Base-by-base conservation (phyloP, 202 grass and related monocot genomes). In the Saccharum hybrid region DNA sequence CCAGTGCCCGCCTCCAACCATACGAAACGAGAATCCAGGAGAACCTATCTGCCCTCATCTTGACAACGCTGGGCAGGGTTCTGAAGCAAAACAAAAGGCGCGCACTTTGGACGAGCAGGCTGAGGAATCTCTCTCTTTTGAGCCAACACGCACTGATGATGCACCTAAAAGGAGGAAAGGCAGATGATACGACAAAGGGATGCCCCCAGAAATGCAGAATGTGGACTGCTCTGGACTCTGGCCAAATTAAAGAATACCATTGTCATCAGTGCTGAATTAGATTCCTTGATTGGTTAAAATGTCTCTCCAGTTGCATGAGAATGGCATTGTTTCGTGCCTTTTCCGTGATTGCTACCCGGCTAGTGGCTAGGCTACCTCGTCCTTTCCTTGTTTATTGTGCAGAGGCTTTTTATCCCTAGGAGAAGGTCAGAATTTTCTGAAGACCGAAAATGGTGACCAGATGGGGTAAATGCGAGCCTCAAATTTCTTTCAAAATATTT, bases 31-130 rank as follows among this genome's bases (percentile, higher is more conserved):
- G 88, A 83, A 83, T 86, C 66, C 22, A 28, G 42, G 62, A 33
- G 57, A 57, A 63, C 66, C 75, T 73, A 5, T 54, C 28, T 8
- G 38, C 71, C 30, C 61, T 49, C 48, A 74, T 88, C 49, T 88
- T 68, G 31, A 77, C 66, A 81, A 37, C n/a, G 57, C 37, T 85
- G 61, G 78, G 80, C 49, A 68, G 60, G 81, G 83, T 78, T 84
- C 82, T 68, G 68, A 83, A 83, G 86, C 12, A 76, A 81, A 75
- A 79, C 23, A 85, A 91, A 87, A 80, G 84, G 23, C 2, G 30
- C 67, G 78, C 89, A 75, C 86, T 82, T 75, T 54, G 86, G 82
- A 91, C 54, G 77, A 69, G 71, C n/a, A 30, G 40, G 70, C 84
- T 45, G 69, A 71, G 80, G 86, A 89, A 83, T 89, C 83, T 67